Percentiles rank a stretch among this genome's conserved stretches.
Evolutionary conservation across 2,329 filamentous ascomycete genomes (phyloP).

Genomic region (Nannizziopsis arthrosporioides): DNA sequence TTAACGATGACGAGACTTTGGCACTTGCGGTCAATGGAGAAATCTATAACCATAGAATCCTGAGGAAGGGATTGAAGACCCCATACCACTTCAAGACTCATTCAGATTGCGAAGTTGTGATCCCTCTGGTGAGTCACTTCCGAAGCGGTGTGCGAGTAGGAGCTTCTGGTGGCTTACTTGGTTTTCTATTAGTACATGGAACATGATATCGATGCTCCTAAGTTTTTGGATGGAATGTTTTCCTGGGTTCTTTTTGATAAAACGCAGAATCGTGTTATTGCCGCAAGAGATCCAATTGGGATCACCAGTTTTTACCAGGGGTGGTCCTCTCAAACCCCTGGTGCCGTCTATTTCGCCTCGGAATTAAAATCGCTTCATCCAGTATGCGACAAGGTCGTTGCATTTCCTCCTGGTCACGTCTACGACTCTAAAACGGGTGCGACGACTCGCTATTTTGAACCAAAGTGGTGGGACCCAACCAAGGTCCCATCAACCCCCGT

Average conservation of each 20-base stretch:
- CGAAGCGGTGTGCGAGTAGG: not conserved
- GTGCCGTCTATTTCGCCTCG: slow-evolving; percentile 86
- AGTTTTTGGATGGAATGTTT: slow-evolving; percentile 97
- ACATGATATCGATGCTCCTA: slow-evolving; percentile 81
- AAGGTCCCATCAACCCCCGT: slow-evolving; percentile 68
- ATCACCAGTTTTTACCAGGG: slow-evolving; percentile 97
- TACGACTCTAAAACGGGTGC: slow-evolving; percentile 87
- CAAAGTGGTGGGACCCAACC: slow-evolving; percentile 77
- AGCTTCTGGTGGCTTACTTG: not conserved
- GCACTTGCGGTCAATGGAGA: slow-evolving; percentile 96
- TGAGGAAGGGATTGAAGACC: slow-evolving; percentile 74
- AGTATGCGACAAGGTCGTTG: slow-evolving; percentile 88
- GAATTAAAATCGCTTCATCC: slow-evolving; percentile 88
- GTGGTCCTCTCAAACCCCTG: slow-evolving; percentile 69
- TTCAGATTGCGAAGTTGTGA: slow-evolving; percentile 97
- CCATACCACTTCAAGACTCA: slow-evolving; percentile 96
- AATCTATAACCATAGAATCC: slow-evolving; percentile 97
- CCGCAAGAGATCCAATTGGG: slow-evolving; percentile 90
- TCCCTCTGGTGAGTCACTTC: slow-evolving; percentile 63
- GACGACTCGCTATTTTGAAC: slow-evolving; percentile 79
- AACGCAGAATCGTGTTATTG: slow-evolving; percentile 79
- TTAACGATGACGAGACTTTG: slow-evolving; percentile 79
- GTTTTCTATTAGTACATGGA: slow-evolving; percentile 62
- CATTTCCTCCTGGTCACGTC: slow-evolving; percentile 89
- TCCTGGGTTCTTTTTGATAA: slow-evolving; percentile 98